phyloP scores from a whole-genome alignment of 176 grass and related monocot genomes.

The Oryza punctata region DNA sequence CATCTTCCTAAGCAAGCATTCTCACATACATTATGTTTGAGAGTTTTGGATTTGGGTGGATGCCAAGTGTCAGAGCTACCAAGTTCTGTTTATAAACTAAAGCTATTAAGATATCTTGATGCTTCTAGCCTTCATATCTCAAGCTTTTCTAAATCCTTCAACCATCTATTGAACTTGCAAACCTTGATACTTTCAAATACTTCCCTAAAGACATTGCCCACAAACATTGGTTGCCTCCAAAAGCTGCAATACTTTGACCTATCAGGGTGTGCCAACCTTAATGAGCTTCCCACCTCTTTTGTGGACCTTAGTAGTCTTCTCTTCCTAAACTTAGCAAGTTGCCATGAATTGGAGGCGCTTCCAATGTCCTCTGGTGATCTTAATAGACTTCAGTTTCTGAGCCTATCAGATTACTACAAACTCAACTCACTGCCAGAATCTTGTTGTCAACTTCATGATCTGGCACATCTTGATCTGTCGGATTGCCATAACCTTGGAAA shows the following conservation, averaged over 20 bases:
- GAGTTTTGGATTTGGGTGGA: constrained; percentile 53
- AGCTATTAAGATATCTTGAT: constrained; percentile 50
- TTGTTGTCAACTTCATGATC: constrained; percentile 29
- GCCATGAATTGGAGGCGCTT: constrained; percentile 7
- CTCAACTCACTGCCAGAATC: constrained; percentile 24
- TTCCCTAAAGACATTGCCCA: constrained; percentile 20
- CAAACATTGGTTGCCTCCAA: constrained; percentile 31
- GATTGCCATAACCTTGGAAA: constrained; percentile 31
- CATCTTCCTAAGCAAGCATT: constrained; percentile 9
- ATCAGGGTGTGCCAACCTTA: constrained; percentile 7
- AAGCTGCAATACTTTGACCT: constrained; percentile 45
- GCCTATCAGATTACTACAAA: constrained; percentile 35
- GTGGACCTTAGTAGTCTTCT: neutral
- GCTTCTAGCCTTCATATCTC: constrained; percentile 28
- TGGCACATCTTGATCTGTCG: constrained; percentile 48
- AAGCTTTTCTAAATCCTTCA: constrained; percentile 40
- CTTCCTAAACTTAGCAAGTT: constrained; percentile 38
- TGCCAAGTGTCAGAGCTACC: constrained; percentile 31
- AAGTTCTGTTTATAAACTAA: constrained; percentile 36
- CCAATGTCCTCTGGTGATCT: constrained; percentile 38
- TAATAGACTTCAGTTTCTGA: constrained; percentile 30
- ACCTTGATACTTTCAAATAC: constrained; percentile 41
- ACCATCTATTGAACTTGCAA: constrained; percentile 25
- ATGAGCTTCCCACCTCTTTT: neutral
- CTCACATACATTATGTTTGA: constrained; percentile 17